Percentiles rank a stretch among this genome's conserved stretches.
These are phyloP conservation scores for Phyllostachys edulis DNA, from an alignment of 176 grass and related monocot species.

Conservation along the genomic window DNA sequence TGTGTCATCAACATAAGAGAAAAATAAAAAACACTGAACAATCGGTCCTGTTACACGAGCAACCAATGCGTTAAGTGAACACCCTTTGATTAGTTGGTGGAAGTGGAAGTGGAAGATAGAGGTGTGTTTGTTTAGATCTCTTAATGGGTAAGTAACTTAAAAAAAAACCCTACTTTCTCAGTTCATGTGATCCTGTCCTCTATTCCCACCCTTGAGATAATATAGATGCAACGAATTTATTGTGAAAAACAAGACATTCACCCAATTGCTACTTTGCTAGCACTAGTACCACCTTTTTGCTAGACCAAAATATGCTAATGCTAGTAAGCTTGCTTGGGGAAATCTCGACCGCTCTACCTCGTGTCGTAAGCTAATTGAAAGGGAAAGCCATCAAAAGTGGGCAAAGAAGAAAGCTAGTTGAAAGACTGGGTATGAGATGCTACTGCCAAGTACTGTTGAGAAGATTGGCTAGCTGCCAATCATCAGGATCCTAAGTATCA, in stretches of 20 bases:
- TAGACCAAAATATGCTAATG: not conserved
- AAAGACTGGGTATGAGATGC: not conserved
- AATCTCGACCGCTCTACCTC: not conserved
- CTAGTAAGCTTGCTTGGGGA: not conserved
- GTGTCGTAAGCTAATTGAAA: not conserved
- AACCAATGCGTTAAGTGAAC: not conserved
- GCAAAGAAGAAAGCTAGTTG: not conserved
- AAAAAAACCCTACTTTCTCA: not conserved
- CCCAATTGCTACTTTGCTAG: not conserved
- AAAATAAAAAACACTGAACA: not conserved
- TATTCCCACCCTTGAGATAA: not conserved
- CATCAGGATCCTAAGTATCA: not conserved
- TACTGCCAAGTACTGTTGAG: not conserved
- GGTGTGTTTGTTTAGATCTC: not conserved
- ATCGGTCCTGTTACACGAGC: not conserved
- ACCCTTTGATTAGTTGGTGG: not conserved
- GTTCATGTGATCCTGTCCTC: not conserved
- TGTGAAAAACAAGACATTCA: not conserved
- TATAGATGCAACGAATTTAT: not conserved
- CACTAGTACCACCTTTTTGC: not conserved
- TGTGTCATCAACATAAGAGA: not conserved
- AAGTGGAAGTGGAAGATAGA: slow-evolving; percentile 23
- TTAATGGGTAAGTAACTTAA: not conserved
- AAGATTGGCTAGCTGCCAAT: not conserved
- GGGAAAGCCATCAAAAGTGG: not conserved